Evolutionary conservation across 352 stramenopile species (phyloP).

Genomic region (Phytopythium mirpurense): DNA sequence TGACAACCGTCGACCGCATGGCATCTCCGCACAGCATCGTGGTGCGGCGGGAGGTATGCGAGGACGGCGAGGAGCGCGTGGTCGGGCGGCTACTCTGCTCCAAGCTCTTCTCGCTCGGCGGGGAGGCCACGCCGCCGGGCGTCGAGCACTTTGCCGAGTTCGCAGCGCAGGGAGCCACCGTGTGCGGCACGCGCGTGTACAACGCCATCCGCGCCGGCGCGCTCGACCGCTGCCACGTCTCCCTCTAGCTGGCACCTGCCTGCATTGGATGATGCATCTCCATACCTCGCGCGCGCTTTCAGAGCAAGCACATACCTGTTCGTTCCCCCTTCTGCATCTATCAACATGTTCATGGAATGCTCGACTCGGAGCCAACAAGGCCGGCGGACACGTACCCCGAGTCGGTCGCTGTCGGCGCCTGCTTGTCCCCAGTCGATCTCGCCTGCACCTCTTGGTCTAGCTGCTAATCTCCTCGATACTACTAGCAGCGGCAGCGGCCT

Average conservation of each 20-base stretch:
- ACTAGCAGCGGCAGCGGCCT: conserved; percentile 9
- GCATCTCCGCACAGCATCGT: no score
- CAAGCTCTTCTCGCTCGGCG: conserved; percentile 22
- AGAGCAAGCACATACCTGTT: background rate
- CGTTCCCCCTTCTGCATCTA: background rate
- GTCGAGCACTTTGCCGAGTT: conserved; percentile 32
- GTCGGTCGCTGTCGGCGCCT: no score
- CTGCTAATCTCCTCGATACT: conserved; percentile 32
- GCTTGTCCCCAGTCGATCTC: background rate
- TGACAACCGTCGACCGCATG: no score
- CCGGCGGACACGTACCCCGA: no score
- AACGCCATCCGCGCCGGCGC: conserved; percentile 24
- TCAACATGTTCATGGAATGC: no score
- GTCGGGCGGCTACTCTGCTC: conserved; percentile 55
- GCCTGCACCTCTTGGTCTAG: conserved; percentile 18
- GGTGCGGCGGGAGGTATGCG: conserved; percentile 33
- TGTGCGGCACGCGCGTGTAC: conserved; percentile 50
- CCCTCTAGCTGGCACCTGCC: no score
- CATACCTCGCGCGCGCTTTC: background rate
- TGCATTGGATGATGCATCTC: no score
- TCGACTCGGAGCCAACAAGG: no score
- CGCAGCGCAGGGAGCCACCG: conserved; percentile 14
- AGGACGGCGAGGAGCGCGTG: conserved; percentile 41
- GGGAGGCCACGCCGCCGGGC: conserved; percentile 11
- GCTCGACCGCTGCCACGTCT: conserved; percentile 4